Percentiles rank a stretch among this genome's conserved stretches.
phyloP scores from a whole-genome alignment of 2,329 filamentous ascomycete species.

The Cladophialophora yegresii region DNA sequence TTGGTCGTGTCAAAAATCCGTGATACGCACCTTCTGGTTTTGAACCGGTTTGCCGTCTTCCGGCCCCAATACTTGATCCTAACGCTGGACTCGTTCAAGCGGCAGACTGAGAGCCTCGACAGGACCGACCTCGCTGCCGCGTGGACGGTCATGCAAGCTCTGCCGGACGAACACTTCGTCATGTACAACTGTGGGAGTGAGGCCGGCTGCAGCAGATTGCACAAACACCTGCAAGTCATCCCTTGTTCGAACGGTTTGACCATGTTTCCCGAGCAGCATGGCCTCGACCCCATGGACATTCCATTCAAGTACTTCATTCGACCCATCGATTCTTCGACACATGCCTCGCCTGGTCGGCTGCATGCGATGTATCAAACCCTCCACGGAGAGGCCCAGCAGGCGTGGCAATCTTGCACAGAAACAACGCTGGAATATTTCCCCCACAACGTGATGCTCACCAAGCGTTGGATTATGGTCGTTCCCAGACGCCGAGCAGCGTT shows the following conservation, averaged over 20 bases:
- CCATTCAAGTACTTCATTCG: constrained; percentile 13
- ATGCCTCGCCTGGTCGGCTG: not conserved
- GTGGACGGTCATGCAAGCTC: constrained; percentile 41
- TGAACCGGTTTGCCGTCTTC: constrained; percentile 35
- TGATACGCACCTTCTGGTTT: constrained; percentile 30
- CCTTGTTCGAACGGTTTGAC: constrained; percentile 36
- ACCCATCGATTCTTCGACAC: not conserved
- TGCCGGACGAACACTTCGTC: constrained; percentile 39
- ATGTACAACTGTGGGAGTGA: constrained; percentile 50
- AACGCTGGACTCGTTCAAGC: constrained; percentile 43
- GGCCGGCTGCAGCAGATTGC: constrained; percentile 46
- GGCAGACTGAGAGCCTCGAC: constrained; percentile 45
- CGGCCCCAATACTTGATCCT: constrained; percentile 44
- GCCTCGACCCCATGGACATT: not conserved
- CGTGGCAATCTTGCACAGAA: constrained; percentile 3
- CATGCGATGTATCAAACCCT: constrained; percentile 3
- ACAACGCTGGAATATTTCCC: constrained; percentile 4
- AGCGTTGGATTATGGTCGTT: constrained; percentile 15
- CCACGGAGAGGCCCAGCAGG: not conserved
- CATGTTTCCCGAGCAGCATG: constrained; percentile 12
- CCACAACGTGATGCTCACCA: constrained; percentile 20
- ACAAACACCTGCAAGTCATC: constrained; percentile 51
- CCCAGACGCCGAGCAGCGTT: constrained; percentile 5
- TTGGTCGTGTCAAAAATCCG: constrained; percentile 29
- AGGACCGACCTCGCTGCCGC: constrained; percentile 41